A percentile compares a stretch with the other conserved stretches of the same genome.
phyloP scores from a whole-genome alignment of 108 stramenopile genomes.

The Cylindrotheca closterium region DNA sequence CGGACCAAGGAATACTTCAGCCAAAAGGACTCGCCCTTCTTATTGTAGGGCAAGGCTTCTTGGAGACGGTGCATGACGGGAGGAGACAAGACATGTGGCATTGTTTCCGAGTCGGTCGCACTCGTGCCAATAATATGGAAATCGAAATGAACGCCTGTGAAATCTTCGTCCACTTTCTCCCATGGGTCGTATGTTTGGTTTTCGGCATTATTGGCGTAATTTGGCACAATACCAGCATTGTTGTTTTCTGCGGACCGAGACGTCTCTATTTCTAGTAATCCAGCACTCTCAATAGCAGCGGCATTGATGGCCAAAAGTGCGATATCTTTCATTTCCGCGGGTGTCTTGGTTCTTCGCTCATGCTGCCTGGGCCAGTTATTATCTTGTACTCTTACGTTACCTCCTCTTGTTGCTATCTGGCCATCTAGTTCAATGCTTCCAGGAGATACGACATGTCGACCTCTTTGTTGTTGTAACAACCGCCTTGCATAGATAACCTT shows the following conservation, averaged over 20 bases:
- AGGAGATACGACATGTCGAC: too few relatives aligned
- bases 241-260: not conserved
- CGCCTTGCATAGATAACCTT: not conserved
- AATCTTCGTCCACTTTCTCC: conserved; percentile 5
- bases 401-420: too few relatives aligned
- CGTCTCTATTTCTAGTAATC: not conserved
- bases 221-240: not conserved
- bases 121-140: conserved; percentile 54
- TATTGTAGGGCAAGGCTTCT: conserved; percentile 40
- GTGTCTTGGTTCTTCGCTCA: conserved; percentile 3
- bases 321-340: conserved; percentile 6
- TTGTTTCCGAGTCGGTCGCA: conserved; percentile 42
- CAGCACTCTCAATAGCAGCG: not conserved
- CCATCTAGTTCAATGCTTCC: not conserved
- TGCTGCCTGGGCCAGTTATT: too few relatives aligned
- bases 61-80: conserved; percentile 51
- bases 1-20: conserved; percentile 54
- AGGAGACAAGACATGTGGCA: conserved; percentile 62
- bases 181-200: not conserved
- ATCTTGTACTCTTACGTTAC: too few relatives aligned
- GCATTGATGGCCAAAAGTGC: conserved; percentile 1
- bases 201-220: not conserved
- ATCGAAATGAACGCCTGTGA: conserved; percentile 5
- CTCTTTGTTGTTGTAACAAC: too few relatives aligned
- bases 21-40: conserved; percentile 50